phyloP scores from a whole-genome alignment of 306 rosid species.

The Pterocarpus santalinus region DNA sequence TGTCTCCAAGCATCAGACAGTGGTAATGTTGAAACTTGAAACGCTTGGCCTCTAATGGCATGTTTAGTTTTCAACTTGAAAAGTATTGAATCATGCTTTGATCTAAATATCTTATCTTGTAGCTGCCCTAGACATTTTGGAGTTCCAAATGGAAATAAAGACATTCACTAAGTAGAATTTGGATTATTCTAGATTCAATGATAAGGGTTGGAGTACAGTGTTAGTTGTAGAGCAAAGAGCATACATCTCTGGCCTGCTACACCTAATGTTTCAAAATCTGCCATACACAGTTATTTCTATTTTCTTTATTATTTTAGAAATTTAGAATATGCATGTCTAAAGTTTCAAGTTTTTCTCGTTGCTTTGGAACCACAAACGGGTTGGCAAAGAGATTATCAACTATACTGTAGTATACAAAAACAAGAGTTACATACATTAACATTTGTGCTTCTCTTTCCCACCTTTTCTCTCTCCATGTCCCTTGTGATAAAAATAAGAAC shows the following conservation, averaged over 20 bases:
- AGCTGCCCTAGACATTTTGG: too few species aligned
- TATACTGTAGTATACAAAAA: too few species aligned
- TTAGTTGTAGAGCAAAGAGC: not conserved
- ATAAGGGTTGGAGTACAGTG: not conserved
- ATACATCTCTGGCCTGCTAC: not conserved
- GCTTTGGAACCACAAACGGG: too few species aligned
- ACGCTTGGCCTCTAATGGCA: not conserved
- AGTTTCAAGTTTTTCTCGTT: not conserved
- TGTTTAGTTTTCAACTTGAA: too few species aligned
- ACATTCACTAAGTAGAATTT: not conserved
- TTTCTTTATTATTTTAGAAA: not conserved
- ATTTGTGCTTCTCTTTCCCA: not conserved
- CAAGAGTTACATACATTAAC: not conserved
- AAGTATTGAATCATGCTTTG: too few species aligned
- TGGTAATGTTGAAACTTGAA: not conserved
- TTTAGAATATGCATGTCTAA: not conserved
- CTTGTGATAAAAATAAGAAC: conserved; percentile 16
- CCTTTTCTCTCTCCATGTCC: not conserved
- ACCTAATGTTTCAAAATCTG: not conserved
- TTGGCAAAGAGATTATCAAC: too few species aligned
- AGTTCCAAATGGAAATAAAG: too few species aligned
- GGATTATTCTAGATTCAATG: not conserved
- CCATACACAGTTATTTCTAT: not conserved
- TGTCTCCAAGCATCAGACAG: not conserved
- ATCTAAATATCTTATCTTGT: too few species aligned